These are phyloP conservation scores for Ogataea neopini DNA, from an alignment of 805 yeast genomes.

Conservation along the genomic window DNA sequence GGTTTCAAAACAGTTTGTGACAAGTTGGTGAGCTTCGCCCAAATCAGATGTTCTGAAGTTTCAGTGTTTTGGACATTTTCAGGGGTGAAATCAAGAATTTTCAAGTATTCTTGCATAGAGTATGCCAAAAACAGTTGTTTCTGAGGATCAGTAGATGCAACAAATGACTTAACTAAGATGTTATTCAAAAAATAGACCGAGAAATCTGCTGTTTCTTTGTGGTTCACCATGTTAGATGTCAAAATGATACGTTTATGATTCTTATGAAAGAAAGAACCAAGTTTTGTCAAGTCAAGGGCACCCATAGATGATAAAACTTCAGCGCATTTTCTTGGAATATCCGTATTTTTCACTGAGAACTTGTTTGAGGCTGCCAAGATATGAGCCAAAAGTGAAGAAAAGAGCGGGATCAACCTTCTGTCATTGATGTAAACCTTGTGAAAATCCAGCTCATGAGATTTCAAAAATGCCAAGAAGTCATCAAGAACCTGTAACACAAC, in stretches of 20 bases:
- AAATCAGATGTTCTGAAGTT: slow-evolving; percentile 41
- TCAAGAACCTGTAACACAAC: slow-evolving; percentile 71
- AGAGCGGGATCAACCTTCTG: slow-evolving; percentile 33
- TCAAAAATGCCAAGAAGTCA: slow-evolving; percentile 58
- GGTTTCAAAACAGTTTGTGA: slow-evolving; percentile 78
- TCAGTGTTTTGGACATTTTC: slow-evolving; percentile 25
- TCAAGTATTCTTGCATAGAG: slow-evolving; percentile 84
- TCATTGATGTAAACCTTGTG: slow-evolving; percentile 46
- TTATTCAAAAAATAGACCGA: slow-evolving; percentile 64
- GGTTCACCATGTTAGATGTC: slow-evolving; percentile 62
- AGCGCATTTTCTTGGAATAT: slow-evolving; percentile 61
- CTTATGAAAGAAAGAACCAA: slow-evolving; percentile 37
- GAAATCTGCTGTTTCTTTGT: slow-evolving; percentile 63
- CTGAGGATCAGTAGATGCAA: slow-evolving; percentile 87
- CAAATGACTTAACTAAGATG: slow-evolving; percentile 77
- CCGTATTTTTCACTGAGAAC: slow-evolving; percentile 48
- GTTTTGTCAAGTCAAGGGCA: slow-evolving; percentile 63
- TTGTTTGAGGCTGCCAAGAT: slow-evolving; percentile 57
- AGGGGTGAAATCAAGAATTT: slow-evolving; percentile 49
- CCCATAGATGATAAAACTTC: slow-evolving; percentile 77
- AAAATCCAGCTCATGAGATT: slow-evolving; percentile 50
- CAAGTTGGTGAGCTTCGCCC: slow-evolving; percentile 65
- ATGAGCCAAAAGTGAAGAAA: slow-evolving; percentile 50
- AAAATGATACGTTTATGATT: slow-evolving; percentile 47
- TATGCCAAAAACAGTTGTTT: slow-evolving; percentile 82